Base-by-base conservation (phyloP, 2,329 filamentous ascomycete species). In the Penicillium sclerotiorum region DNA sequence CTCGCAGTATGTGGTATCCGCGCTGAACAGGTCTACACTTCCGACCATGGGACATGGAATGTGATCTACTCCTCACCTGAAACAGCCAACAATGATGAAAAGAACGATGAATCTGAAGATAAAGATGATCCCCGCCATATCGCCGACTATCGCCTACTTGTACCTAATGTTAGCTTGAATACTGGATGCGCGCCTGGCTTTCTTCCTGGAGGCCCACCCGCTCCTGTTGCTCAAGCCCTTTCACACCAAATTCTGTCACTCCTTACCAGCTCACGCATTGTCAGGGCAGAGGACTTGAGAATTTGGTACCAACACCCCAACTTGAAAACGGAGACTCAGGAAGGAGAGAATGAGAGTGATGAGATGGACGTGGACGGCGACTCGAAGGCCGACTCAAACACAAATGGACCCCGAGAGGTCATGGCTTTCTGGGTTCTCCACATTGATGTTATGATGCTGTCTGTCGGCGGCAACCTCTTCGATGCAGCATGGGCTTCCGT, bases 401-500 rank as follows among this genome's bases (percentile, higher is more conserved):
- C 57, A 37, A 38, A 57, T 2, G 62, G 70, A 12, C 58, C 63
- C 33, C 68, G 69, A 7, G 79, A 84, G 55, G 72, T 93, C 9
- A 93, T 89, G 67, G 94, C 88, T 0, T 97, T 95, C 71, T 99
- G 93, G 94, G 86, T 89, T 8, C 83, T 99, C 17, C 96, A 96
- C 71, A 89, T 99, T 58, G 93, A 97, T 66, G 80, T 96, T n/a
- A 82, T 96, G 65, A 94, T 96, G 73, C 87, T 99, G 59, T 95
- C 90, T 0, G 84, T 96, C 42, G 92, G 96, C 57, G 93, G 93
- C 5, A 95, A 94, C 63, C 84, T 90, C 1, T 92, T 97, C 58
- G 93, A 99, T 65, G 89, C 90, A 1, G 90, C 90, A 0, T 97
- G 93, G 92, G 82, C 87, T 1, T 86, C 90, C 11, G 80, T 95